Conservation (phyloP, 2,329 filamentous ascomycete genomes). For the Talaromyces atroroseus region DNA sequence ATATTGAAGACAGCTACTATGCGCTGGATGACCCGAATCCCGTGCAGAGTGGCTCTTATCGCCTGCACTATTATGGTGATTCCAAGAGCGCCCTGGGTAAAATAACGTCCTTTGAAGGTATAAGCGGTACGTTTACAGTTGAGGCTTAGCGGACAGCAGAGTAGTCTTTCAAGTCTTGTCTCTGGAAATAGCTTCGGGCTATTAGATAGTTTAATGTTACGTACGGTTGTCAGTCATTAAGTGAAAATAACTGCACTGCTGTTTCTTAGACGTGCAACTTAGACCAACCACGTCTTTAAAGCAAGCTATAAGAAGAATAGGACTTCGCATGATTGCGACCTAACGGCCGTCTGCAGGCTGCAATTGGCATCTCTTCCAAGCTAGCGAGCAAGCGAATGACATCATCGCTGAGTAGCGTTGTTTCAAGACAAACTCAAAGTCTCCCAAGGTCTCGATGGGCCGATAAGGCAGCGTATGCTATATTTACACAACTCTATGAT, state of each 20-base stretch:
- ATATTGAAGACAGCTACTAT: slow-evolving; percentile 58
- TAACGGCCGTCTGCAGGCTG: not conserved
- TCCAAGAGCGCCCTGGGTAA: slow-evolving; percentile 59
- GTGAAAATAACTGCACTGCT: too few species aligned
- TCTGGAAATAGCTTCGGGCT: too few species aligned
- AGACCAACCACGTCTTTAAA: too few species aligned
- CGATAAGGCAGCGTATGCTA: not conserved
- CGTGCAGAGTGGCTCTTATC: slow-evolving; percentile 59
- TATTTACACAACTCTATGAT: not conserved
- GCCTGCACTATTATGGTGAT: slow-evolving; percentile 80
- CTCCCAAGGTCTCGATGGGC: not conserved
- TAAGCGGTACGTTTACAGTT: slow-evolving; percentile 47
- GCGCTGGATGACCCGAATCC: slow-evolving; percentile 28
- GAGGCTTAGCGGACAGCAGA: not conserved
- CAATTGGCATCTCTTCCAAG: not conserved
- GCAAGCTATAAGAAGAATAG: too few species aligned
- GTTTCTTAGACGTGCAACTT: too few species aligned
- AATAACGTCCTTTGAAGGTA: slow-evolving; percentile 65
- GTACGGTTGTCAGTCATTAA: too few species aligned
- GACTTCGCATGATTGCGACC: too few species aligned
- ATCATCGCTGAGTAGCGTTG: not conserved
- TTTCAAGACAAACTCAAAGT: not conserved
- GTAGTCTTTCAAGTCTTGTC: too few species aligned
- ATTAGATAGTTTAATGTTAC: too few species aligned
- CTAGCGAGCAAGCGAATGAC: not conserved